These are phyloP conservation scores for Populus hybrid DNA, from an alignment of 441 rosid species.

Conservation along the genomic window DNA sequence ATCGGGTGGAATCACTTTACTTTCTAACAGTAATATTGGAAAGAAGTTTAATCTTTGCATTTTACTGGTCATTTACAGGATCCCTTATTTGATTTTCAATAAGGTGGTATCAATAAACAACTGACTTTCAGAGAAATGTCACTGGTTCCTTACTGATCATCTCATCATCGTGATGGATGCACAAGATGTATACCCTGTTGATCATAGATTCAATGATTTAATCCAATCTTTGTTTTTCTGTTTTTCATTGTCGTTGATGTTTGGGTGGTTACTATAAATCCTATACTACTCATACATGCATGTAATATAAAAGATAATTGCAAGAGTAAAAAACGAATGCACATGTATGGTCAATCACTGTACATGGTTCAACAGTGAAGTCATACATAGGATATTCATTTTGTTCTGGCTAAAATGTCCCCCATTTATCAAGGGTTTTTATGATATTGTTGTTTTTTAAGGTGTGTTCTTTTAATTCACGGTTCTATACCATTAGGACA, in stretches of 20 bases:
- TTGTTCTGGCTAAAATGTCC: background rate
- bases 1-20: background rate
- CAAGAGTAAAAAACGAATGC: background rate
- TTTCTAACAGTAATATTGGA: background rate
- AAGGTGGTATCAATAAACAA: background rate
- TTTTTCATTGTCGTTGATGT: background rate
- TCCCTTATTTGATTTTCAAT: background rate
- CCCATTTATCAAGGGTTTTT: background rate
- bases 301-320: background rate
- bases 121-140: background rate
- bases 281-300: background rate
- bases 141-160: background rate
- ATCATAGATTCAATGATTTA: background rate
- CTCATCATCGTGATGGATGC: background rate
- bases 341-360: background rate
- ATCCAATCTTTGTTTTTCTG: background rate
- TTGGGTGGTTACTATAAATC: background rate
- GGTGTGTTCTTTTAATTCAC: background rate
- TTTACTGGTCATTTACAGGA: constrained; percentile 1
- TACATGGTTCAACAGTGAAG: background rate
- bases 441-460: background rate
- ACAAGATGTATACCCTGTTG: background rate
- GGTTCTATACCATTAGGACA: background rate
- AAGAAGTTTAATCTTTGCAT: background rate
- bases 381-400: background rate